Percentiles rank a stretch among this genome's conserved stretches.
Evolutionary conservation across 2,329 filamentous ascomycete species (phyloP).

Genomic region (Ophiostoma piceae): DNA sequence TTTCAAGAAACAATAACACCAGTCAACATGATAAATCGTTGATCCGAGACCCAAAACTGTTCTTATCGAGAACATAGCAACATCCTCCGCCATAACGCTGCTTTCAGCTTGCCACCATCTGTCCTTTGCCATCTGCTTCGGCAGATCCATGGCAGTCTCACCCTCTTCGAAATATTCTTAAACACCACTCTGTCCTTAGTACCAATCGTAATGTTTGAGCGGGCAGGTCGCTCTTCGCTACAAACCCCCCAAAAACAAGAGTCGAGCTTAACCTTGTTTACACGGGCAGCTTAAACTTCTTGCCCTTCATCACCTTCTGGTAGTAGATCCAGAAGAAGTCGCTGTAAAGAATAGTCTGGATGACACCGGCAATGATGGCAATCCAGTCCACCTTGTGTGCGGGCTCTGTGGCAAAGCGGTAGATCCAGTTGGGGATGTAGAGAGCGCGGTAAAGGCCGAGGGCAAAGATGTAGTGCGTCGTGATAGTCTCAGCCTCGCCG

Average conservation of each 20-base stretch:
- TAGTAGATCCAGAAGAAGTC: conserved; percentile 99
- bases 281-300: conserved; percentile 81
- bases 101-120: background rate
- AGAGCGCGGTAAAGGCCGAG: conserved; percentile 85
- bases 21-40: background rate
- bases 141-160: background rate
- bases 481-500: conserved; percentile 98
- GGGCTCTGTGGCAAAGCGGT: conserved; percentile 71
- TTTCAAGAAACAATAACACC: conserved; percentile 7
- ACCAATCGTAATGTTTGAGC: background rate
- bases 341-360: conserved; percentile 93
- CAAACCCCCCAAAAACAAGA: background rate
- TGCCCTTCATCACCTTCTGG: conserved; percentile 85
- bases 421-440: conserved; percentile 99
- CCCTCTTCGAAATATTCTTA: background rate
- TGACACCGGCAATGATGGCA: conserved; percentile 77
- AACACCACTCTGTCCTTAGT: background rate
- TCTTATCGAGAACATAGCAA: background rate
- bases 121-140: background rate
- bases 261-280: conserved; percentile 39
- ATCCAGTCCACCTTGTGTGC: conserved; percentile 75
- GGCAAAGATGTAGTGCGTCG: conserved; percentile 94
- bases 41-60: background rate
- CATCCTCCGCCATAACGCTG: background rate
- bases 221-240: background rate